These are phyloP conservation scores for Mucor circinelloides DNA, from an alignment of 371 early-diverging fungal species.

Conservation along the genomic window DNA sequence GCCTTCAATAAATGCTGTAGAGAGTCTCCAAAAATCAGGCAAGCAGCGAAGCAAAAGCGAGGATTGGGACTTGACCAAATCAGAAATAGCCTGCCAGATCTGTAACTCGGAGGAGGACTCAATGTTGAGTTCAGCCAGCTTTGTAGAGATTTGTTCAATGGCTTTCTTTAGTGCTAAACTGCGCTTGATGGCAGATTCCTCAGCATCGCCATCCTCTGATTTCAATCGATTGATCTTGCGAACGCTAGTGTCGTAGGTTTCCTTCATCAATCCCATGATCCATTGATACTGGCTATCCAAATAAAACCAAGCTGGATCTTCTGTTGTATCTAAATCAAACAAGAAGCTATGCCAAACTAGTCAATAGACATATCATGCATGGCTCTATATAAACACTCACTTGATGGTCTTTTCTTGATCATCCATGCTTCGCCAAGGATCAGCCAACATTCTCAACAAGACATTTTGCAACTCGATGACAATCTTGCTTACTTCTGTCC, in stretches of 20 bases:
- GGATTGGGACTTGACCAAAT: constrained; percentile 75
- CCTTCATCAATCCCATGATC: constrained; percentile 77
- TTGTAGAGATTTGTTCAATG: constrained; percentile 30
- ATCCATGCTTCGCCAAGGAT: constrained; percentile 82
- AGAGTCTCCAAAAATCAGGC: constrained; percentile 94
- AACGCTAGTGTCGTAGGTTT: constrained; percentile 61
- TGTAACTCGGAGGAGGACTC: constrained; percentile 48
- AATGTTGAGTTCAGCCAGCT: constrained; percentile 35
- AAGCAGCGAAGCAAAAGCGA: constrained; percentile 73
- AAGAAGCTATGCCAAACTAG: constrained; percentile 56
- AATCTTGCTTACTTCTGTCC: constrained; percentile 89
- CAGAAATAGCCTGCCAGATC: constrained; percentile 72
- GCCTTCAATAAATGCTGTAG: constrained; percentile 84
- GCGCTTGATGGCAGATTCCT: constrained; percentile 40
- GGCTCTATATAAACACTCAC: constrained; percentile 48
- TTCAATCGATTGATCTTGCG: constrained; percentile 40
- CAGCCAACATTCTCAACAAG: constrained; percentile 75
- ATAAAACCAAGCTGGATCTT: constrained; percentile 92
- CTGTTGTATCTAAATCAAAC: constrained; percentile 79
- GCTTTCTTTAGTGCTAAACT: constrained; percentile 39
- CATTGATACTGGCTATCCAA: constrained; percentile 87
- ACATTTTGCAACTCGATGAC: constrained; percentile 72
- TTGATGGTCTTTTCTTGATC: constrained; percentile 89
- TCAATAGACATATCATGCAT: neutral
- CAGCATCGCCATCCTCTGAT: constrained; percentile 17